These are phyloP conservation scores for Cytospora chrysosperma DNA, from an alignment of 2,329 filamentous ascomycete genomes.

Conservation along the genomic window DNA sequence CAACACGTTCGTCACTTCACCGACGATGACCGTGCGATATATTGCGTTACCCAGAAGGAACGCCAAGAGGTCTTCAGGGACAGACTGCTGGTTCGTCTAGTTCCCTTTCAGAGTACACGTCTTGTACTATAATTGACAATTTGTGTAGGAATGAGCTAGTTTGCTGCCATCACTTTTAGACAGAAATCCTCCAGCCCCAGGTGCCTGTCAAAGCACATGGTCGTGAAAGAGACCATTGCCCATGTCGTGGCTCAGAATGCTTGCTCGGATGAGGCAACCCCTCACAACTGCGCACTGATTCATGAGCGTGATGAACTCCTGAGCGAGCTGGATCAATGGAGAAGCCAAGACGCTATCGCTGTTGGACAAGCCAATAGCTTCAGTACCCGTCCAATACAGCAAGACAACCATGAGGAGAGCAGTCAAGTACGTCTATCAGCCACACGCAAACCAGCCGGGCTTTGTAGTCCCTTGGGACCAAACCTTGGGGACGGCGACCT, in stretches of 20 bases:
- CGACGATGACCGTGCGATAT: slow-evolving; percentile 40
- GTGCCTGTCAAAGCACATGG: slow-evolving; percentile 42
- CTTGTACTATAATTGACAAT: background rate
- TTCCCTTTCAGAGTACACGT: background rate
- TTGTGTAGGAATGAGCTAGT: slow-evolving; percentile 36
- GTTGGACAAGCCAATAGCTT: background rate
- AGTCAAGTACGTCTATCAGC: background rate
- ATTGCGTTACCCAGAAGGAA: slow-evolving; percentile 41
- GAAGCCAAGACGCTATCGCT: slow-evolving; percentile 2
- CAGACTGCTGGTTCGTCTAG: slow-evolving; percentile 34
- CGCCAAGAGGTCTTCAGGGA: slow-evolving; percentile 43
- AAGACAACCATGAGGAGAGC: background rate
- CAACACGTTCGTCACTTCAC: slow-evolving; percentile 41
- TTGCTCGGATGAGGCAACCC: slow-evolving; percentile 24
- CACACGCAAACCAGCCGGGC: background rate
- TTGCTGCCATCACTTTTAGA: slow-evolving; percentile 36
- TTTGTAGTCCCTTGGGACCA: background rate
- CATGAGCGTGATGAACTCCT: slow-evolving; percentile 34
- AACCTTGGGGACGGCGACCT: background rate
- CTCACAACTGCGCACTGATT: slow-evolving; percentile 25
- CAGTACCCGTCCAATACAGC: background rate
- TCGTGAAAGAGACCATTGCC: slow-evolving; percentile 38
- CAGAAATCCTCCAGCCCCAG: slow-evolving; percentile 36
- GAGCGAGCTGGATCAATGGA: slow-evolving; percentile 31
- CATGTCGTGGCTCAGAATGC: slow-evolving; percentile 31